Percentiles rank a stretch among this genome's conserved stretches.
Evolutionary conservation across 164 flowering plant species (phyloP).

Genomic region (Vitis vinifera): DNA sequence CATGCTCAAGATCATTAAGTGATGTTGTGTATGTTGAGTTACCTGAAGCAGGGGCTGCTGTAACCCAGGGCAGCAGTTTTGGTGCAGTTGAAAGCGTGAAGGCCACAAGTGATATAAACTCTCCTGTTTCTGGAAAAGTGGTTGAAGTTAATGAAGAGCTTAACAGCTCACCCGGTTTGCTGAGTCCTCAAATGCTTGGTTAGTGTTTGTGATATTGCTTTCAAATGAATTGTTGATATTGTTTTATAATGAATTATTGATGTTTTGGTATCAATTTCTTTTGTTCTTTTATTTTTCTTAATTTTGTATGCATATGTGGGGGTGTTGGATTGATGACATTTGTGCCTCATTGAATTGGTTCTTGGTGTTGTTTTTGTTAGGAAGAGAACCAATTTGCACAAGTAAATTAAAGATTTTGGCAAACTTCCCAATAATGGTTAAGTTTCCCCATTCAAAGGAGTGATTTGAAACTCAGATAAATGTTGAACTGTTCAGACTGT

Average conservation of each 20-base stretch:
- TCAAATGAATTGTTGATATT: not conserved
- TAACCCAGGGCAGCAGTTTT: conserved; percentile 63
- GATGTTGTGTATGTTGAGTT: conserved; percentile 94
- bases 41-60: conserved; percentile 79
- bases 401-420: too few species aligned
- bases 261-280: not conserved
- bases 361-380: too few species aligned
- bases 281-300: too few species aligned
- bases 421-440: too few species aligned
- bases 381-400: too few species aligned
- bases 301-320: too few species aligned
- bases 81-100: conserved; percentile 99
- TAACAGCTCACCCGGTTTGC: conserved; percentile 72
- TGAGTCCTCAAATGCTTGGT: conserved; percentile 34
- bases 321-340: too few species aligned
- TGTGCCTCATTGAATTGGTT: too few species aligned
- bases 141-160: conserved; percentile 79
- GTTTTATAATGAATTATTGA: not conserved
- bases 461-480: too few species aligned
- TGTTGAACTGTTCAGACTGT: too few species aligned
- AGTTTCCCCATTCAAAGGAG: too few species aligned
- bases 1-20: conserved; percentile 95
- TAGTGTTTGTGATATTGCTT: not conserved
- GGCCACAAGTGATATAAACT: conserved; percentile 90
- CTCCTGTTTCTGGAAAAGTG: conserved; percentile 92